These are phyloP conservation scores for Aotearoamyces nothofagi DNA, from an alignment of 2,329 filamentous ascomycete species.

Conservation along the genomic window DNA sequence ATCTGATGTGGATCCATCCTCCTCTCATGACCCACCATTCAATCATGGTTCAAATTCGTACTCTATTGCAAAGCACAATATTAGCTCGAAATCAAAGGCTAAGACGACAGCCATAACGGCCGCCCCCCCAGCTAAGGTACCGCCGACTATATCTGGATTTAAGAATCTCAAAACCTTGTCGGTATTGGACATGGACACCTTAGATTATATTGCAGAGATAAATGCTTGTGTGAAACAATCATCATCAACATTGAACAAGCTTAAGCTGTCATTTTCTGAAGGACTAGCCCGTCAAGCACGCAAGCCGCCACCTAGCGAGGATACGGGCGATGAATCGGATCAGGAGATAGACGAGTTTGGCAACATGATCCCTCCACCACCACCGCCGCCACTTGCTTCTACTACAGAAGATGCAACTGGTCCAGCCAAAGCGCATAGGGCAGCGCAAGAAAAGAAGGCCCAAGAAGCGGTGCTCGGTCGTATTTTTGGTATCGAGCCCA, in stretches of 20 bases:
- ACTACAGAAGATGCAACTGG: slow-evolving; percentile 23
- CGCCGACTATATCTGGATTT: slow-evolving; percentile 22
- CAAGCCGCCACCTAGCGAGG: slow-evolving; percentile 24
- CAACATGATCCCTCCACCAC: slow-evolving; percentile 18
- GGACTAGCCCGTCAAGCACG: slow-evolving; percentile 30
- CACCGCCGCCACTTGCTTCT: slow-evolving; percentile 19
- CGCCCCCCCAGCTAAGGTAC: slow-evolving; percentile 1
- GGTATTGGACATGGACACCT: slow-evolving; percentile 43
- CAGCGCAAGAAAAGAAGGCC: slow-evolving; percentile 35
- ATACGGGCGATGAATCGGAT: slow-evolving; percentile 33
- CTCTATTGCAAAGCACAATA: not conserved
- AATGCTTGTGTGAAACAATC: slow-evolving; percentile 38
- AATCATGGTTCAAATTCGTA: no score
- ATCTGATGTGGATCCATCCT: no score
- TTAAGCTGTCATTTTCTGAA: slow-evolving; percentile 44
- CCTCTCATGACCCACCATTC: no score
- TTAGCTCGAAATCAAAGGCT: not conserved
- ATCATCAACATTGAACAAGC: slow-evolving; percentile 33
- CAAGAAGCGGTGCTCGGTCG: slow-evolving; percentile 37
- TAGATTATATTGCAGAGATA: slow-evolving; percentile 40
- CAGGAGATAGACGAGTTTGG: slow-evolving; percentile 36
- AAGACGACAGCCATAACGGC: not conserved
- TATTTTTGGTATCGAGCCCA: slow-evolving; percentile 34
- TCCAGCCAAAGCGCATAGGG: slow-evolving; percentile 29
- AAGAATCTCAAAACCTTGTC: slow-evolving; percentile 34